A percentile compares a stretch with the other conserved stretches of the same genome.
These are phyloP conservation scores for Penicillium paxilli DNA, from an alignment of 495 filamentous ascomycete species.

Conservation along the genomic window DNA sequence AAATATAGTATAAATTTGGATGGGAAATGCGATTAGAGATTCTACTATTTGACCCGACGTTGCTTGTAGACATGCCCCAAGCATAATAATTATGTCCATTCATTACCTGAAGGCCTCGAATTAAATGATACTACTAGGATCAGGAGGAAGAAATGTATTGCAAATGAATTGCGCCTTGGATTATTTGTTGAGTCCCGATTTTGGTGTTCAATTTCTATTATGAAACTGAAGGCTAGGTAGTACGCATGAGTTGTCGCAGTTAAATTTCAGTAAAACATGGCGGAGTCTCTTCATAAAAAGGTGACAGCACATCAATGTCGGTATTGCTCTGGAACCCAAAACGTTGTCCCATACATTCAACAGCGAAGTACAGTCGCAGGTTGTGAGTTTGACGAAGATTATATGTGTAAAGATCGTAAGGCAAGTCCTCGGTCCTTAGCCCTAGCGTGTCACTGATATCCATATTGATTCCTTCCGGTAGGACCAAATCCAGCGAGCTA, in stretches of 20 bases:
- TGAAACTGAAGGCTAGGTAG: too few relatives aligned
- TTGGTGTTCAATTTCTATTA: too few relatives aligned
- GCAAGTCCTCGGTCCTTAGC: not conserved
- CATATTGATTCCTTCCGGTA: not conserved
- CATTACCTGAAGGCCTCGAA: too few relatives aligned
- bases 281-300: not conserved
- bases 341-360: conserved; percentile 1
- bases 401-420: conserved; percentile 1
- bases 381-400: not conserved
- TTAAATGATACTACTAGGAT: too few relatives aligned
- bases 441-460: not conserved
- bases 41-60: too few relatives aligned
- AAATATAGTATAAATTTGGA: too few relatives aligned
- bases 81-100: too few relatives aligned
- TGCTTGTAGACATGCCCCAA: too few relatives aligned
- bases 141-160: too few relatives aligned
- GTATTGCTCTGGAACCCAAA: not conserved
- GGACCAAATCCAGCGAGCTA: not conserved
- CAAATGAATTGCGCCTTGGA: too few relatives aligned
- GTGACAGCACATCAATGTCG: not conserved
- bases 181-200: too few relatives aligned
- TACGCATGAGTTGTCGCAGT: not conserved
- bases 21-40: too few relatives aligned
- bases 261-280: not conserved
- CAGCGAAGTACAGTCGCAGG: not conserved